Percentiles rank a stretch among this genome's conserved stretches.
phyloP scores from a whole-genome alignment of 495 filamentous ascomycete species.

The Apodospora peruviana region DNA sequence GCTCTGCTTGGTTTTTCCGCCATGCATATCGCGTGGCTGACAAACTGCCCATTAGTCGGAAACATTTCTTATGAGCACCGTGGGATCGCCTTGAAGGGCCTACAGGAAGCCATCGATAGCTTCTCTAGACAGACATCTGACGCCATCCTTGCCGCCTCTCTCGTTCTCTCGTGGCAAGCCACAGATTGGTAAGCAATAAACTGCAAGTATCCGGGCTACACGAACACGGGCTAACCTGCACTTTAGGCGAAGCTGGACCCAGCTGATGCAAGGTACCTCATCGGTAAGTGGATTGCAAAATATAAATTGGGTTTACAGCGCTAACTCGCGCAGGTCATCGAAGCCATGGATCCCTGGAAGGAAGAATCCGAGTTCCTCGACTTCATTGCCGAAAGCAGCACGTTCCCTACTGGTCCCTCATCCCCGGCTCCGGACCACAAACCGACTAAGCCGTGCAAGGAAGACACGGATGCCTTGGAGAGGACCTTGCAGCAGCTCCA shows the following conservation, averaged over 20 bases:
- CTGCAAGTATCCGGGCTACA: conserved; percentile 23
- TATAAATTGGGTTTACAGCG: neutral
- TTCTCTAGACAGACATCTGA: conserved; percentile 88
- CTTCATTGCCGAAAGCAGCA: conserved; percentile 72
- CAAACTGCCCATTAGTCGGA: conserved; percentile 72
- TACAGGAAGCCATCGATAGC: conserved; percentile 77
- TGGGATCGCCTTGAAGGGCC: conserved; percentile 74
- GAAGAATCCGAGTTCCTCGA: conserved; percentile 79
- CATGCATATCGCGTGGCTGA: conserved; percentile 82
- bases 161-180: conserved; percentile 92
- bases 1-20: conserved; percentile 86
- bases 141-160: conserved; percentile 85
- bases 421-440: conserved; percentile 54
- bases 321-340: conserved; percentile 57
- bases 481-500: conserved; percentile 63
- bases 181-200: conserved; percentile 79
- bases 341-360: conserved; percentile 90
- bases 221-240: conserved; percentile 23
- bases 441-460: conserved; percentile 53
- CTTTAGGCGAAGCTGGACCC: conserved; percentile 81
- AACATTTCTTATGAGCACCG: conserved; percentile 84
- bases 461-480: conserved; percentile 64
- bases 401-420: conserved; percentile 57
- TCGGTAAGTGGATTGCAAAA: conserved; percentile 50
- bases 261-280: conserved; percentile 84